These are phyloP conservation scores for Ceratocystis diversiconidia DNA, from an alignment of 2,329 filamentous ascomycete species.

Conservation along the genomic window DNA sequence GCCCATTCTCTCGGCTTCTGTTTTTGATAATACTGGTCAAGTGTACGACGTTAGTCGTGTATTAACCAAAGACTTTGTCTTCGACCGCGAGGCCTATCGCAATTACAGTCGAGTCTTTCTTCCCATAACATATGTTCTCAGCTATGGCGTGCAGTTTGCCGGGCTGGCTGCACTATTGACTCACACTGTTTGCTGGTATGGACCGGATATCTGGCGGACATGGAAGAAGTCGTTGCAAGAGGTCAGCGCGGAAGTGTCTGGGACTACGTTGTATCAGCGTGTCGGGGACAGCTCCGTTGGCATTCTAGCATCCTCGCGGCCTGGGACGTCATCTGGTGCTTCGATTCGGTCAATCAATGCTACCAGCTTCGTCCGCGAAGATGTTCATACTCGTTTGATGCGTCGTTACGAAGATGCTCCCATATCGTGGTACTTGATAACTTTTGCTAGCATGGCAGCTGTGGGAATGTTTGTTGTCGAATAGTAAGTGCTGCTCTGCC, in stretches of 20 bases:
- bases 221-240: slow-evolving; percentile 57
- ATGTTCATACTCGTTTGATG: slow-evolving; percentile 78
- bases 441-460: slow-evolving; percentile 59
- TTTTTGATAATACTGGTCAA: slow-evolving; percentile 72
- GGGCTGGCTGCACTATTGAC: slow-evolving; percentile 65
- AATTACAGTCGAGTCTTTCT: slow-evolving; percentile 75
- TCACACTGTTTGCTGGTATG: slow-evolving; percentile 74
- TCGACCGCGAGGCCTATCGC: slow-evolving; percentile 61
- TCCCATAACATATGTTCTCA: slow-evolving; percentile 75
- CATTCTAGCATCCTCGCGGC: slow-evolving; percentile 6
- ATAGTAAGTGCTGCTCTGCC: slow-evolving; percentile 42
- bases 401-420: slow-evolving; percentile 68
- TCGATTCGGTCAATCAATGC: slow-evolving; percentile 17
- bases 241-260: slow-evolving; percentile 35
- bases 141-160: slow-evolving; percentile 77
- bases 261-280: slow-evolving; percentile 38
- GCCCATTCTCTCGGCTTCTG: slow-evolving; percentile 70
- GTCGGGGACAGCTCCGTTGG: slow-evolving; percentile 24
- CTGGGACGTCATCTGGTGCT: slow-evolving; percentile 15
- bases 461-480: slow-evolving; percentile 76
- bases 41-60: slow-evolving; percentile 73
- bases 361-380: slow-evolving; percentile 39
- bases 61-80: slow-evolving; percentile 61
- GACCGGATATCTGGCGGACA: slow-evolving; percentile 64
- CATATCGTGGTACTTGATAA: slow-evolving; percentile 64